These are phyloP conservation scores for Candida sithepensis DNA, from an alignment of 805 yeast species.

Conservation along the genomic window DNA sequence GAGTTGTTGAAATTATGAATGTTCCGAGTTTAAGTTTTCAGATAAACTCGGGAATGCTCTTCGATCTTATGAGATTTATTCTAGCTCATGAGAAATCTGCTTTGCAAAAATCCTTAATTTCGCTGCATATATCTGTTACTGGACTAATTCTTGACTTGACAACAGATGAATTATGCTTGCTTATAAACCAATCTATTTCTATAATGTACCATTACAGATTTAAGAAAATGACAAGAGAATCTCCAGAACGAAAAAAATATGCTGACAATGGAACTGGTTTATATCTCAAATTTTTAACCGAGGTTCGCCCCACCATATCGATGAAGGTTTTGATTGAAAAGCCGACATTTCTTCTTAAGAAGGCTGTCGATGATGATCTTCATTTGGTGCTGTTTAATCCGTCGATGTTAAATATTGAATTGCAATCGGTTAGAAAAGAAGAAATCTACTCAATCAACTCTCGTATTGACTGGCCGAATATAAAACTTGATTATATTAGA, in stretches of 20 bases:
- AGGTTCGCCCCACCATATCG: slow-evolving; percentile 19
- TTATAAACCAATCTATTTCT: slow-evolving; percentile 15
- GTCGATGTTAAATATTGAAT: slow-evolving; percentile 21
- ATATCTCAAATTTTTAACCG: no score
- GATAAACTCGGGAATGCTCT: slow-evolving; percentile 18
- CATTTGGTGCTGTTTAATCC: slow-evolving; percentile 21
- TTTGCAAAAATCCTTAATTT: slow-evolving; percentile 31
- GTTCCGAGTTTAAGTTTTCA: slow-evolving; percentile 28
- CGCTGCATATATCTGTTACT: slow-evolving; percentile 37
- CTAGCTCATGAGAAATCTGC: slow-evolving; percentile 14
- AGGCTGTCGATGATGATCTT: slow-evolving; percentile 8
- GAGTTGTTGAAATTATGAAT: slow-evolving; percentile 26
- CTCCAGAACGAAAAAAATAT: not conserved
- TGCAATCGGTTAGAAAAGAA: slow-evolving; percentile 5
- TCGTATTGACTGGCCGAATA: slow-evolving; percentile 21
- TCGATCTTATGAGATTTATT: slow-evolving; percentile 14
- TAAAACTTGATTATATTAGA: slow-evolving; percentile 17
- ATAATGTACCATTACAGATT: slow-evolving; percentile 1
- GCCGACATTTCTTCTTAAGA: slow-evolving; percentile 26
- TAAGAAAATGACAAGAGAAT: not conserved
- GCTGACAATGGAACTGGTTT: no score
- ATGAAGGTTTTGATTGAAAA: slow-evolving; percentile 24
- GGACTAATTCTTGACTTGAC: slow-evolving; percentile 44
- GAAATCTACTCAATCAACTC: slow-evolving; percentile 7
- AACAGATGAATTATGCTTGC: slow-evolving; percentile 35